Percentiles rank a stretch among this genome's conserved stretches.
These are phyloP conservation scores for Venturiaceae sp. DNA, from an alignment of 2,329 filamentous ascomycete species.

Conservation along the genomic window DNA sequence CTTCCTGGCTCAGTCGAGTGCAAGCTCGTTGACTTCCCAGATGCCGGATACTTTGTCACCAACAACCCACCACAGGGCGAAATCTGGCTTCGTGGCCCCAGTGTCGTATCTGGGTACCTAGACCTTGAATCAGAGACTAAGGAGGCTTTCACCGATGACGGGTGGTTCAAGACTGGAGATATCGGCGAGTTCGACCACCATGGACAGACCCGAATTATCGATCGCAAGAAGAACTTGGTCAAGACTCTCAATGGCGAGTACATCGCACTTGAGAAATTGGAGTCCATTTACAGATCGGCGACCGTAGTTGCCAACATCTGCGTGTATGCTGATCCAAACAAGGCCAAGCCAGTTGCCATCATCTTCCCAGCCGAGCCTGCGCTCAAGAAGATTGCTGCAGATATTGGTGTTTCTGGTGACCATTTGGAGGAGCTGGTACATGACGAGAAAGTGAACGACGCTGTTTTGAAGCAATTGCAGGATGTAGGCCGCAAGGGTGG, in stretches of 20 bases:
- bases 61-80: conserved; percentile 79
- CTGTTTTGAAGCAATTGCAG: conserved; percentile 63
- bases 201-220: conserved; percentile 79
- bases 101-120: conserved; percentile 71
- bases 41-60: conserved; percentile 74
- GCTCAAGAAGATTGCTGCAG: conserved; percentile 44
- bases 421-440: conserved; percentile 58
- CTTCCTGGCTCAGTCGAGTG: conserved; percentile 70
- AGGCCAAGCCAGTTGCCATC: conserved; percentile 72
- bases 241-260: conserved; percentile 96
- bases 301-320: conserved; percentile 79
- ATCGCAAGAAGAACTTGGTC: conserved; percentile 96
- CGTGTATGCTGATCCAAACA: conserved; percentile 67
- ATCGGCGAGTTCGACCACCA: conserved; percentile 79
- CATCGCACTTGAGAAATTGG: conserved; percentile 89
- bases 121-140: conserved; percentile 77
- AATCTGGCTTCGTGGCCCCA: conserved; percentile 74
- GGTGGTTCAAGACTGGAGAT: conserved; percentile 96
- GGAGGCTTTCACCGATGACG: conserved; percentile 68
- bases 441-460: conserved; percentile 52
- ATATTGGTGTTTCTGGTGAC: conserved; percentile 54
- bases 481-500: conserved; percentile 54
- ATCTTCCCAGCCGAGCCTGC: conserved; percentile 54
- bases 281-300: conserved; percentile 77
- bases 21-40: conserved; percentile 84